Evolutionary conservation across 2,329 filamentous ascomycete genomes (phyloP).

Genomic region (Helicocarpus griseus): DNA sequence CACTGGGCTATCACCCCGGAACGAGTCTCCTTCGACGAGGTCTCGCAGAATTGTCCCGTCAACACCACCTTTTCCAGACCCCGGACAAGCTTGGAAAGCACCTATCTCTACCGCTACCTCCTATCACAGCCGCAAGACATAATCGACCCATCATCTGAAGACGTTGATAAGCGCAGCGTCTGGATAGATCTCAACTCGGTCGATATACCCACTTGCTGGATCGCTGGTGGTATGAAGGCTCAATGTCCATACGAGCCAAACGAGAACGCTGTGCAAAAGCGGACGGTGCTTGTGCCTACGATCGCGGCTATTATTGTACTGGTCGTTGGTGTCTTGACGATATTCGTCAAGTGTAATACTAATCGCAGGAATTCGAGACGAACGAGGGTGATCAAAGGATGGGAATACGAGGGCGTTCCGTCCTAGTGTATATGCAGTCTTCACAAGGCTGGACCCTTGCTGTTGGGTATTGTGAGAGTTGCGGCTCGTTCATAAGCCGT

Average conservation of each 20-base stretch:
- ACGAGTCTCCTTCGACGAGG: conserved; percentile 34
- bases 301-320: conserved; percentile 55
- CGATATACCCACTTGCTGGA: conserved; percentile 50
- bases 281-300: conserved; percentile 49
- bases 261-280: conserved; percentile 33
- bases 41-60: conserved; percentile 39
- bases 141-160: conserved; percentile 17
- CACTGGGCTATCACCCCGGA: conserved; percentile 44
- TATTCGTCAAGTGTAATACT: conserved; percentile 56
- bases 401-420: conserved; percentile 61
- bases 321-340: conserved; percentile 48
- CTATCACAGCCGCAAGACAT: conserved; percentile 21
- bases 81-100: conserved; percentile 54
- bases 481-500: neutral
- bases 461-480: neutral
- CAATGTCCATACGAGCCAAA: conserved; percentile 49
- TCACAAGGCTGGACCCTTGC: neutral
- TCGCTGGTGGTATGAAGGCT: conserved; percentile 44
- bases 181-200: conserved; percentile 56
- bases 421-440: conserved; percentile 19
- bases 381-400: conserved; percentile 43
- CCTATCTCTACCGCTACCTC: conserved; percentile 42
- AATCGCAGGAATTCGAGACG: conserved; percentile 47
- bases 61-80: conserved; percentile 47
- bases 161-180: conserved; percentile 26